Evolutionary conservation across 163 green algal species (phyloP).

Genomic region (Prototheca cutis): DNA sequence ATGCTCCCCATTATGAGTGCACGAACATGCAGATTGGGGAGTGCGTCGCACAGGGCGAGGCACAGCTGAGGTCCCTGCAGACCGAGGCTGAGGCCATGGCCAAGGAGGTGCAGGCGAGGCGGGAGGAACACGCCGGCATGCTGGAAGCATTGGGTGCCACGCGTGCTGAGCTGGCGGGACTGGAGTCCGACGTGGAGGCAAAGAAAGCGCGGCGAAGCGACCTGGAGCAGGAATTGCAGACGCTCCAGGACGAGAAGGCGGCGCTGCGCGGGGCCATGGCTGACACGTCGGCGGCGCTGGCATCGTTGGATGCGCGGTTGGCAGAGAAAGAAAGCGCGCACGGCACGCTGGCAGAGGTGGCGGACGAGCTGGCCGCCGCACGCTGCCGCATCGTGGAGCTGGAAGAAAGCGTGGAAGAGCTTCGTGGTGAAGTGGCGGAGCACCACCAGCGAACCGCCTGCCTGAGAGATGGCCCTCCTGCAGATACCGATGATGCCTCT

Average conservation of each 20-base stretch:
- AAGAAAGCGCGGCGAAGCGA: not conserved
- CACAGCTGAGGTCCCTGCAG: slow-evolving; percentile 5
- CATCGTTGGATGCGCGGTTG: not conserved
- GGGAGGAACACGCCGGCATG: too few species aligned
- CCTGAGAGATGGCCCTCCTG: too few species aligned
- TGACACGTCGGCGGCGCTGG: slow-evolving; percentile 5
- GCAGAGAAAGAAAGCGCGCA: not conserved
- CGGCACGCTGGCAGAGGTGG: not conserved
- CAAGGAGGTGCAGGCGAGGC: not conserved
- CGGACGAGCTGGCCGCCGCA: not conserved
- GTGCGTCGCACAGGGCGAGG: slow-evolving; percentile 6
- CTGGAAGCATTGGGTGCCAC: not conserved
- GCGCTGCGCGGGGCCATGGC: not conserved
- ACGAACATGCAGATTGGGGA: not conserved
- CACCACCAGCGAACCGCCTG: too few species aligned
- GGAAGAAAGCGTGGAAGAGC: slow-evolving; percentile 2
- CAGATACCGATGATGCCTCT: too few species aligned
- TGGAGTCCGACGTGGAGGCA: too few species aligned
- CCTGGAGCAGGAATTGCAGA: slow-evolving; percentile 8
- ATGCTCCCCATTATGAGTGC: too few species aligned
- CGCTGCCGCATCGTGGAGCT: not conserved
- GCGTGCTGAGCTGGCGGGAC: too few species aligned
- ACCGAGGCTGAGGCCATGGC: not conserved
- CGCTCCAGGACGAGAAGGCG: slow-evolving; percentile 8
- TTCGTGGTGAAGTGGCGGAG: slow-evolving; percentile 2